Conservation (phyloP, 2,329 filamentous ascomycete genomes). For the Akanthomyces muscarius region DNA sequence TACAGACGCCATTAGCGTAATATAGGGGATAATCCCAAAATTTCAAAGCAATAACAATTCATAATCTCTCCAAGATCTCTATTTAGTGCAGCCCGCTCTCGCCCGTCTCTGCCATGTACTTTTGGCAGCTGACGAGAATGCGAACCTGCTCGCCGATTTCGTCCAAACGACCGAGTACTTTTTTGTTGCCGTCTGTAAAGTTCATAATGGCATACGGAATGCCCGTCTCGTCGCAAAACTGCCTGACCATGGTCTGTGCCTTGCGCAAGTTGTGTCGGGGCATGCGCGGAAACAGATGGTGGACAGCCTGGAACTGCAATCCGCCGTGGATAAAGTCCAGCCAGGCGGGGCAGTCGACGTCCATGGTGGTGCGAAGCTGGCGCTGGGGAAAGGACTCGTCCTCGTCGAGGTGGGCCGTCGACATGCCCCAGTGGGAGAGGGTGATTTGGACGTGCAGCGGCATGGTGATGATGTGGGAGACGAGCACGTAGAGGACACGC, state of each 20-base stretch:
- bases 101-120: conserved; percentile 45
- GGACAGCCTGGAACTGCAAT: conserved; percentile 68
- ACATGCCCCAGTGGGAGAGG: conserved; percentile 70
- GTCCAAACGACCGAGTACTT: conserved; percentile 43
- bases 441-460: conserved; percentile 70
- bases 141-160: conserved; percentile 60
- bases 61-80: not conserved
- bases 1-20: not conserved
- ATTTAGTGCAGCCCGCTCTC: conserved; percentile 37
- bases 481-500: conserved; percentile 58
- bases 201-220: conserved; percentile 60
- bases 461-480: conserved; percentile 63
- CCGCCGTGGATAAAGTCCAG: conserved; percentile 70
- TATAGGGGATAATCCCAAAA: not conserved
- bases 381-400: conserved; percentile 65
- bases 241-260: conserved; percentile 55
- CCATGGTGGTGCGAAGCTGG: conserved; percentile 69
- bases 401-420: conserved; percentile 59
- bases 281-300: conserved; percentile 65
- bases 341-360: conserved; percentile 68
- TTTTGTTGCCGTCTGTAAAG: conserved; percentile 60
- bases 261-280: conserved; percentile 64
- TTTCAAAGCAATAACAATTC: not conserved
- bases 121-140: conserved; percentile 55
- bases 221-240: conserved; percentile 61